Evolutionary conservation across 768 basidiomycete species (phyloP).

Genomic region (Multifurca ochricompacta): DNA sequence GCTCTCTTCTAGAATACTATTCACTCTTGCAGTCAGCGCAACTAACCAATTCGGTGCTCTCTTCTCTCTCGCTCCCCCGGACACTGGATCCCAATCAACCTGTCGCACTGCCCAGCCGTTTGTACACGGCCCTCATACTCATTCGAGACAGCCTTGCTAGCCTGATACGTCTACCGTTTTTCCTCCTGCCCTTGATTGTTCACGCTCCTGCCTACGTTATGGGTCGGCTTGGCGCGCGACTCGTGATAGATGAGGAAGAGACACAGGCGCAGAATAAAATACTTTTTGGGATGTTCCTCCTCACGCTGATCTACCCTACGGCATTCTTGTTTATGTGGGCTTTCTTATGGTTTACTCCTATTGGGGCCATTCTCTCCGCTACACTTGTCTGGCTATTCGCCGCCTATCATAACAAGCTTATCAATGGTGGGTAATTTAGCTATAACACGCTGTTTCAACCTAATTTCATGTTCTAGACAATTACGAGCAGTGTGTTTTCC

Average conservation of each 20-base stretch:
- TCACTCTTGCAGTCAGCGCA: constrained; percentile 74
- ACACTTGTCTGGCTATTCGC: constrained; percentile 68
- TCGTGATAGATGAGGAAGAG: constrained; percentile 84
- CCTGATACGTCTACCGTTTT: constrained; percentile 77
- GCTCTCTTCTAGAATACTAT: constrained; percentile 77
- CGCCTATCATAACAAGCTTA: constrained; percentile 76
- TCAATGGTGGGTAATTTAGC: constrained; percentile 59
- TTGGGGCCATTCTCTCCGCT: constrained; percentile 67
- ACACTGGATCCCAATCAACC: constrained; percentile 75
- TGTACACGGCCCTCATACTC: constrained; percentile 71
- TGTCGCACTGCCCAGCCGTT: constrained; percentile 68
- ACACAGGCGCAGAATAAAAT: constrained; percentile 97
- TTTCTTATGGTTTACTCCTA: constrained; percentile 63
- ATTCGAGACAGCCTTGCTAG: constrained; percentile 68
- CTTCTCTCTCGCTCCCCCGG: constrained; percentile 75
- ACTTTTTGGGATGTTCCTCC: constrained; percentile 69
- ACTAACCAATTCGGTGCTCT: constrained; percentile 79
- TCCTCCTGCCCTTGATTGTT: constrained; percentile 75
- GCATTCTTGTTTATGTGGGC: constrained; percentile 85
- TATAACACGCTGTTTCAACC: not conserved
- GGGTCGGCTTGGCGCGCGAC: constrained; percentile 61
- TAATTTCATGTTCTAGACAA: constrained; percentile 38
- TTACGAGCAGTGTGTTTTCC: constrained; percentile 58
- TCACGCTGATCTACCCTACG: constrained; percentile 73
- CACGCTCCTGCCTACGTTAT: constrained; percentile 83